Percentiles rank a stretch among this genome's conserved stretches.
Conservation (phyloP, 495 filamentous ascomycete species). For the Lasiosphaeris hirsuta region DNA sequence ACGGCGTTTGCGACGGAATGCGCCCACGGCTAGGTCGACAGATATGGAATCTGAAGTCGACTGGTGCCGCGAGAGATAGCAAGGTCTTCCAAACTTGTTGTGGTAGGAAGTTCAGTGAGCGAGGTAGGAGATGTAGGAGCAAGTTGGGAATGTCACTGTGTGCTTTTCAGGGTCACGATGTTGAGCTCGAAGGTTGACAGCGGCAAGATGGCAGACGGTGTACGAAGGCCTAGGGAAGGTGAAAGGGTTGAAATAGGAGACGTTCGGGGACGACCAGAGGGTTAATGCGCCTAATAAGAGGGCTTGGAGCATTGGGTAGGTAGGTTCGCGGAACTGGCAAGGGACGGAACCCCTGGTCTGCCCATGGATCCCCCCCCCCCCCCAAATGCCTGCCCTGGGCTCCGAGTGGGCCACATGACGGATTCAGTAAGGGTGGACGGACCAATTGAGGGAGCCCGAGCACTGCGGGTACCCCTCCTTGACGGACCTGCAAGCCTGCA, state of each 20-base stretch:
- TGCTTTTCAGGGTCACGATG: not conserved
- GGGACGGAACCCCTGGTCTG: constrained; percentile 13
- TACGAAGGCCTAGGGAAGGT: constrained; percentile 12
- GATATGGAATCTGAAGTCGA: not conserved
- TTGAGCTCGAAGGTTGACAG: not conserved
- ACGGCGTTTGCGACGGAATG: constrained; percentile 14
- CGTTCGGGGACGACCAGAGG: constrained; percentile 18
- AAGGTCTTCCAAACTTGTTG: no score
- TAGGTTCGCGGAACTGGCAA: constrained; percentile 16
- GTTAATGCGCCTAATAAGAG: constrained; percentile 38
- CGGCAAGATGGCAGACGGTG: not conserved
- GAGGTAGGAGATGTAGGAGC: no score
- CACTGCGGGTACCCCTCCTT: constrained; percentile 16
- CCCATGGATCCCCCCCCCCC: no score
- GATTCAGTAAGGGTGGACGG: constrained; percentile 12
- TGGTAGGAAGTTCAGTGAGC: no score
- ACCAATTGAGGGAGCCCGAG: constrained; percentile 16
- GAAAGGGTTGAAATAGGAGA: constrained; percentile 1
- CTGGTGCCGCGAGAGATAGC: not conserved
- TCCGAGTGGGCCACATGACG: constrained; percentile 33
- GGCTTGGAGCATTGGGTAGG: constrained; percentile 4
- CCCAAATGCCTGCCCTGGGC: constrained; percentile 14
- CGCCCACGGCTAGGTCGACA: constrained; percentile 9
- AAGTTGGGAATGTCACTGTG: no score
- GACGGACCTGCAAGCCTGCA: not conserved